These are phyloP conservation scores for Cyclanthera cordifolia DNA, from an alignment of 306 rosid genomes.

Conservation along the genomic window DNA sequence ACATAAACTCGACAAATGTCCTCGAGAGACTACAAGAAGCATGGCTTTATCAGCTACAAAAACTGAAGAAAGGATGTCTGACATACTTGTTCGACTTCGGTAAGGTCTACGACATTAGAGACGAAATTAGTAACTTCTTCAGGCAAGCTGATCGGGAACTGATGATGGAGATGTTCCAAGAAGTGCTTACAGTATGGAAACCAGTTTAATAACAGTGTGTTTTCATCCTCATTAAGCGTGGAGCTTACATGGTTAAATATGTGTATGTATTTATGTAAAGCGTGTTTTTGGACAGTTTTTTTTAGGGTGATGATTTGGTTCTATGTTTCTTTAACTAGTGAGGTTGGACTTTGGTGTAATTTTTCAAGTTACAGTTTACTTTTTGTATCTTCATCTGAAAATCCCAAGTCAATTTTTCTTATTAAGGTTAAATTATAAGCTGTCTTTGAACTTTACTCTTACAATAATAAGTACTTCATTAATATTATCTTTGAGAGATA, in stretches of 20 bases:
- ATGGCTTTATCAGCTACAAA: conserved; percentile 53
- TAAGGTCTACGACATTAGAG: conserved; percentile 60
- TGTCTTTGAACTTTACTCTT: no score
- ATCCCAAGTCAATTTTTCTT: no score
- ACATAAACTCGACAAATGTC: conserved; percentile 56
- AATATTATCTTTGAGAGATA: no score
- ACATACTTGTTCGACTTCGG: conserved; percentile 67
- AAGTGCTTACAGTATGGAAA: conserved; percentile 55
- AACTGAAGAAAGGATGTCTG: conserved; percentile 79
- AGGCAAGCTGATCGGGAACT: conserved; percentile 67
- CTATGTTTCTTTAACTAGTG: not conserved
- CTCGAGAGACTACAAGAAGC: conserved; percentile 77
- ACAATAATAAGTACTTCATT: no score
- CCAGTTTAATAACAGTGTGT: conserved; percentile 22
- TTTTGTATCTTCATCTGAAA: no score
- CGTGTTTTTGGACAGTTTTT: not conserved
- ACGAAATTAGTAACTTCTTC: conserved; percentile 43
- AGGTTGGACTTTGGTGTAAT: no score
- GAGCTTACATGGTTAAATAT: not conserved
- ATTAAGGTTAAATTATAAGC: no score
- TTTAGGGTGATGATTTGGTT: not conserved
- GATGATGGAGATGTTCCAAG: conserved; percentile 78
- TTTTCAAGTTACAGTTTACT: no score
- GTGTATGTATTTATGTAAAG: not conserved
- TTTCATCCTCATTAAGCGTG: not conserved